Evolutionary conservation across 306 rosid species (phyloP), one percentile per base, ranked within the genome.

Genomic region (Echinosophora koreensis): DNA sequence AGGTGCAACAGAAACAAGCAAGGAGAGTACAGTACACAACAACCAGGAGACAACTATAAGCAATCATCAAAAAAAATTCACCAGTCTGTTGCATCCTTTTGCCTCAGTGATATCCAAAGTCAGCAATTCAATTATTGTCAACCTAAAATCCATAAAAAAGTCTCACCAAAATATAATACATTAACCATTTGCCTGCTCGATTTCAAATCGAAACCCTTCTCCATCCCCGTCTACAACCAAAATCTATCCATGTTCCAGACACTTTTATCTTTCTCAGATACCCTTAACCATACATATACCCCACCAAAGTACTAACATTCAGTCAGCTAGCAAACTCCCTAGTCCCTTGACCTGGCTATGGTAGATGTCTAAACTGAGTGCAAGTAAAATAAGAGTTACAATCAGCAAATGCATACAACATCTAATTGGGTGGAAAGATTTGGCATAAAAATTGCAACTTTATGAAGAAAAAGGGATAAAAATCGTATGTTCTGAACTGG

Each of bases 141-240:
- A 30, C 17, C 46, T 32, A 69, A 77, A 68, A 35, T 3, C 55
- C 39, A 14, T 13, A 2, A 22, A 22, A 22, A 22, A 22, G 22
- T 22, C 22, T 22, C 0, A 22, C 22, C 22, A 22, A 22, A 22
- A 22, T 22, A 22, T 22, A 22, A 22, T 22, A 22, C 22, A 22
- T 1, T 22, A 22, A 22, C 22, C 22, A 22, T 22, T 22, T 4
- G 2, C 6, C n/a, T 37, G 73, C 12, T 27, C 10, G 14, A 42
- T 47, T 74, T 52, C 80, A 61, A 57, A 80, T 54, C 17, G 34
- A 63, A 80, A 56, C 28, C 77, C 54, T 41, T 71, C 28, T 15
- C 46, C 15, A 3, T n/a, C 22, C 18, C 17, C 42, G 12, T 30
- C 41, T 51, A 10, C 10, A 41, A 2, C 9, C 66, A 2, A 64